Percentiles rank a stretch among this genome's conserved stretches.
Conservation (phyloP, 2,329 filamentous ascomycete species). For the Podosphaera leucotricha region DNA sequence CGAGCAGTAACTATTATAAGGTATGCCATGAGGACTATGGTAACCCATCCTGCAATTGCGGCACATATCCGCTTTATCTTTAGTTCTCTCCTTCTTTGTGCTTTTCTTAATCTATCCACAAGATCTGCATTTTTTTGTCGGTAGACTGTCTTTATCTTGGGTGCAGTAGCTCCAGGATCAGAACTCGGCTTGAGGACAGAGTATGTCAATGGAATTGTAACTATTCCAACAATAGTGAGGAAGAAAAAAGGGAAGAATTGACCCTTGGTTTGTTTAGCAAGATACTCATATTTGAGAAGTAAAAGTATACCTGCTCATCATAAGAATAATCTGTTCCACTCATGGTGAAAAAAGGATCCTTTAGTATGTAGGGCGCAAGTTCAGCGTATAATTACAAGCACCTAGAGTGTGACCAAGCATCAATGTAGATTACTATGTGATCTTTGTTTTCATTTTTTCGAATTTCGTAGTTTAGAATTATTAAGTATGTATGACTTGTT, state of each 20-base stretch:
- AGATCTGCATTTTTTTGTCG: constrained; percentile 62
- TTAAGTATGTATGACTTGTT: background rate
- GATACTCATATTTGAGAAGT: background rate
- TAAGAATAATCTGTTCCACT: constrained; percentile 67
- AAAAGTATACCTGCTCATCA: constrained; percentile 52
- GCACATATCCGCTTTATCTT: constrained; percentile 64
- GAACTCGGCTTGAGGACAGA: constrained; percentile 58
- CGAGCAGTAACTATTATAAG: constrained; percentile 61
- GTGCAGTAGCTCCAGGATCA: constrained; percentile 55
- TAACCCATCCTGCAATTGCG: constrained; percentile 52
- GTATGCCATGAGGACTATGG: constrained; percentile 82
- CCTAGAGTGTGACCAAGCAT: background rate
- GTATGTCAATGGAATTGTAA: constrained; percentile 80
- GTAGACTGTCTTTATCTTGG: constrained; percentile 62
- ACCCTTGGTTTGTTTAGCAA: constrained; percentile 27
- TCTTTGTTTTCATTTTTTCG: background rate
- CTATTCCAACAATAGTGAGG: constrained; percentile 64
- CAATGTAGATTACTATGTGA: background rate
- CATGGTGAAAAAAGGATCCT: constrained; percentile 10
- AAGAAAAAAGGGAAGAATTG: constrained; percentile 99
- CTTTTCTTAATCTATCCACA: constrained; percentile 58
- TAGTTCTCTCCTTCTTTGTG: constrained; percentile 75
- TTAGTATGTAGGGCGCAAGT: background rate
- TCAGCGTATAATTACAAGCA: background rate
- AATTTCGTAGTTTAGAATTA: background rate